phyloP scores from a whole-genome alignment of 1,284 basidiomycete species.

The Rhodotorula sp. region DNA sequence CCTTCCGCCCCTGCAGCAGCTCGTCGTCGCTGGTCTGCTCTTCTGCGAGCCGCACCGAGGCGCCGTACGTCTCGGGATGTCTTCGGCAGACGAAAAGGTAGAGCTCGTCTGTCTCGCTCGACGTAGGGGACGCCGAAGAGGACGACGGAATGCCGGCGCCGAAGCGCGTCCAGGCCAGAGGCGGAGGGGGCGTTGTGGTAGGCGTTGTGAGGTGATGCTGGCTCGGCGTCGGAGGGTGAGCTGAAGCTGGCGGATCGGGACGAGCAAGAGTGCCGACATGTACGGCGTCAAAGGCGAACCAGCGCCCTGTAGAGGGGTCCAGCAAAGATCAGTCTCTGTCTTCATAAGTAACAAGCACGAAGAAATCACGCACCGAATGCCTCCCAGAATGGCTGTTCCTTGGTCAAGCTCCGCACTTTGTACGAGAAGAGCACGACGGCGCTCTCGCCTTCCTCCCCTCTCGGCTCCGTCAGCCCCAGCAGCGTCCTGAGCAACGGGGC shows the following conservation, averaged over 20 bases:
- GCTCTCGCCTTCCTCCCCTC: neutral
- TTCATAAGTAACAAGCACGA: too few relatives aligned
- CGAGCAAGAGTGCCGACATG: conserved; percentile 48
- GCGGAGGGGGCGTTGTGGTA: conserved; percentile 31
- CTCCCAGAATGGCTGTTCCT: conserved; percentile 77
- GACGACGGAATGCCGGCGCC: conserved; percentile 17
- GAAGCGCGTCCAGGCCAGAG: conserved; percentile 25
- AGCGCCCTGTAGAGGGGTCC: conserved; percentile 48
- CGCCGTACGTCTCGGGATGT: conserved; percentile 57
- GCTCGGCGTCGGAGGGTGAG: neutral
- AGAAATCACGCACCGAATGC: conserved; percentile 62
- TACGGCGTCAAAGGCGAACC: conserved; percentile 72
- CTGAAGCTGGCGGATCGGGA: neutral
- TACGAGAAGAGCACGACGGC: conserved; percentile 48
- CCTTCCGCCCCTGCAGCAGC: conserved; percentile 61
- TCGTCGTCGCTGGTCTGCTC: conserved; percentile 55
- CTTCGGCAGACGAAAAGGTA: conserved; percentile 66
- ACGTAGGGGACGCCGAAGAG: too few relatives aligned
- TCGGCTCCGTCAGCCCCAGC: conserved; percentile 63
- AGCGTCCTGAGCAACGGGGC: conserved; percentile 69
- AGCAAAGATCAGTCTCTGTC: neutral
- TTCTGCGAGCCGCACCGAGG: conserved; percentile 41
- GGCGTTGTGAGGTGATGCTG: neutral
- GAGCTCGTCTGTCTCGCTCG: conserved; percentile 51
- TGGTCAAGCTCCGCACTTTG: conserved; percentile 72